These are phyloP conservation scores for Suillus alpinus DNA, from an alignment of 768 basidiomycete genomes.

Conservation along the genomic window DNA sequence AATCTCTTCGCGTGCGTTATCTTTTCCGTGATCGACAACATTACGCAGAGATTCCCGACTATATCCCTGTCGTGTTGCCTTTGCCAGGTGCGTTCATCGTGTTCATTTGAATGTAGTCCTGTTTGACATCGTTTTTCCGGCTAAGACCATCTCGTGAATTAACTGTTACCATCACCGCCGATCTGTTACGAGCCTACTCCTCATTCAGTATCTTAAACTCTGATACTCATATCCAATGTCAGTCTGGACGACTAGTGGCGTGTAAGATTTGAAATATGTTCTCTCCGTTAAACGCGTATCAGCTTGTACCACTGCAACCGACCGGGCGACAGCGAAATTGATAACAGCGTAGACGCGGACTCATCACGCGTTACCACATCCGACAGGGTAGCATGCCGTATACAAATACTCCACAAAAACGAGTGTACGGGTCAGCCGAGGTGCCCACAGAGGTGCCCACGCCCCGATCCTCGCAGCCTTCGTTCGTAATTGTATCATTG, in stretches of 20 bases:
- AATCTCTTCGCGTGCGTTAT: constrained; percentile 72
- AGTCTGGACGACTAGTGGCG: background rate
- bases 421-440: background rate
- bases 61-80: constrained; percentile 67
- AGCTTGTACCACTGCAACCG: background rate
- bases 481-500: background rate
- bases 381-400: background rate
- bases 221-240: background rate
- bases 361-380: background rate
- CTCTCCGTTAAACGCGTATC: background rate
- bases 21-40: constrained; percentile 71
- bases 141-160: constrained; percentile 28
- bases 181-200: background rate
- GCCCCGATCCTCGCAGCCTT: background rate
- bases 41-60: constrained; percentile 74
- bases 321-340: background rate
- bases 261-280: background rate
- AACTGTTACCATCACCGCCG: background rate
- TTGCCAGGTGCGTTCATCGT: constrained; percentile 57
- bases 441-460: background rate
- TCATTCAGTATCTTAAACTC: background rate
- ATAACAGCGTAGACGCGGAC: background rate
- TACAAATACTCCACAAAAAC: background rate
- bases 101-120: background rate
- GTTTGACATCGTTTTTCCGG: constrained; percentile 10